A percentile compares a stretch with the other conserved stretches of the same genome.
Conservation (phyloP, 345 rosid genomes). For the Aquilaria malaccensis region DNA sequence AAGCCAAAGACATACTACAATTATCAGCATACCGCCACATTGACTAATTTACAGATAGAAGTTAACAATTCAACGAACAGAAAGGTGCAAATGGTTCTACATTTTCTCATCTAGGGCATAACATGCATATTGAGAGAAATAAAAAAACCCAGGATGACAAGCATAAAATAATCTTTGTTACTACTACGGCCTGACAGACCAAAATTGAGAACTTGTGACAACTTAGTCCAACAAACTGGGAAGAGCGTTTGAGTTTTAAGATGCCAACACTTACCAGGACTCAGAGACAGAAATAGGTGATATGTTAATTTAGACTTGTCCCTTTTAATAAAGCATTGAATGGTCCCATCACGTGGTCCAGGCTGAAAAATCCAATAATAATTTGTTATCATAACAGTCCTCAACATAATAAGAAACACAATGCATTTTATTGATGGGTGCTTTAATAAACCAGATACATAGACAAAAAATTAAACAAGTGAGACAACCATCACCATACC, state of each 20-base stretch:
- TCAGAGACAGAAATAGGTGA: slow-evolving; percentile 52
- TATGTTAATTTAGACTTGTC: slow-evolving; percentile 55
- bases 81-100: too few relatives aligned
- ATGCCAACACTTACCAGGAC: slow-evolving; percentile 39
- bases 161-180: too few relatives aligned
- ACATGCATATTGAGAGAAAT: too few relatives aligned
- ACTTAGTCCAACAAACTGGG: neutral
- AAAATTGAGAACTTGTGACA: neutral
- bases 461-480: neutral
- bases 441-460: neutral
- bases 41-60: too few relatives aligned
- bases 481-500: slow-evolving; percentile 20
- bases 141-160: too few relatives aligned
- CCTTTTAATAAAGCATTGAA: slow-evolving; percentile 54
- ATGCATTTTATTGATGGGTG: too few relatives aligned
- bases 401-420: slow-evolving; percentile 4
- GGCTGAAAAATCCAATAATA: slow-evolving; percentile 26
- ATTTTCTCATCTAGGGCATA: too few relatives aligned
- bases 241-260: neutral
- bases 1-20: too few relatives aligned
- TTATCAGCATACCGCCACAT: too few relatives aligned
- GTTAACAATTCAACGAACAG: too few relatives aligned
- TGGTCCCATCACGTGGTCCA: slow-evolving; percentile 42
- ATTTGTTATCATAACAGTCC: neutral
- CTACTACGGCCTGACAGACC: neutral